Evolutionary conservation across 257 asterid species (phyloP), one percentile per base, ranked within the genome.

Genomic region (Eustoma russellianum): DNA sequence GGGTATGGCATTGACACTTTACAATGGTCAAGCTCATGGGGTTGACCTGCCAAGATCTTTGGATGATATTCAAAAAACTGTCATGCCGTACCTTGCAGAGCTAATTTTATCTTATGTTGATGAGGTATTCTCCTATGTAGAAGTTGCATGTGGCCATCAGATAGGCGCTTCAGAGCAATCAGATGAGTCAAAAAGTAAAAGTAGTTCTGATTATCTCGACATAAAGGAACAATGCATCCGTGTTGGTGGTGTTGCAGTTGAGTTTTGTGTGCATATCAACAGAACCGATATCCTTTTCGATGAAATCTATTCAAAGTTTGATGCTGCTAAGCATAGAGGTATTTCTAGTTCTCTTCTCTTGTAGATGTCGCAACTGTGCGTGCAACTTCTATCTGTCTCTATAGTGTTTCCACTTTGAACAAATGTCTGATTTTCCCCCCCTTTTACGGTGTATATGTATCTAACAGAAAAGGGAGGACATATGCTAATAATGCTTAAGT

Each of bases 231-330:
- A 87, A 66, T 87, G 79, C 63, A 74, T 84, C 63, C 93, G 89
- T 62, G 95, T 82, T 57, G 98, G 98, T 52, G 97, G 97, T 56
- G 95, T 87, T 63, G 96, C 98, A 10, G 90, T 91, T 65, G 97
- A 91, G 62, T 91, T 84, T 69, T 91, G 97, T 78, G 83, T 88
- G 65, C 97, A 91, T 61, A 85, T 87, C 60, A 69, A 65, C 78
- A 82, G 96, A 79, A 76, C 94, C 55, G 98, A 91, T 74, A 80
- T 91, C 65, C 90, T 91, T 50, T 91, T 91, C 71, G 97, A 91
- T 41, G 93, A 85, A 60, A 79, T 87, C 56, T 68, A 73, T 53
- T 33, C 81, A 52, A 87, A 75, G 70, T 91, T 87, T 77, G 80
- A 55, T 13, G 83, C 81, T 19, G 81, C 86, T 62, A 74, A 72